These are phyloP conservation scores for Calonectria leucothoes DNA, from an alignment of 2,329 filamentous ascomycete species.

Conservation along the genomic window DNA sequence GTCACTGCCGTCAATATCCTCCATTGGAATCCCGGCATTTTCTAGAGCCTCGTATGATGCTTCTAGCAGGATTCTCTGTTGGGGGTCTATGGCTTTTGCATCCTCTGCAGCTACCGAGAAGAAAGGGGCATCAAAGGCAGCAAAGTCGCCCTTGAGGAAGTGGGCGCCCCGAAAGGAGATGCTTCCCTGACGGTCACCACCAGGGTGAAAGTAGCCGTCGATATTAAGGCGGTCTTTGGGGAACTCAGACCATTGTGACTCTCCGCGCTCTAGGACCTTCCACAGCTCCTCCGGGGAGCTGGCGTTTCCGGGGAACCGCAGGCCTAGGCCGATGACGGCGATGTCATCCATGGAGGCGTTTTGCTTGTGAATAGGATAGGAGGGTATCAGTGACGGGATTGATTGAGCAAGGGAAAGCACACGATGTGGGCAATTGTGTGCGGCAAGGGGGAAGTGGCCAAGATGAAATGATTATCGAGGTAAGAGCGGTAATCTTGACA, in stretches of 20 bases:
- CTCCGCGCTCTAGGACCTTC: slow-evolving; percentile 57
- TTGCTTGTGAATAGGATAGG: not conserved
- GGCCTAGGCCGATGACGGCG: slow-evolving; percentile 63
- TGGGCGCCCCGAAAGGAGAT: slow-evolving; percentile 62
- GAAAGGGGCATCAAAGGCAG: slow-evolving; percentile 60
- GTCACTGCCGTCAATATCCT: slow-evolving; percentile 57
- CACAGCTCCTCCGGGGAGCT: slow-evolving; percentile 58
- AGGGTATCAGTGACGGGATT: not conserved
- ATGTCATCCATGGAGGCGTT: slow-evolving; percentile 54
- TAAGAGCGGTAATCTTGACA: not conserved
- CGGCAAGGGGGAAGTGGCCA: not conserved
- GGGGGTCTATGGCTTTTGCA: slow-evolving; percentile 64
- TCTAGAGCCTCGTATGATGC: slow-evolving; percentile 63
- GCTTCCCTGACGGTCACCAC: slow-evolving; percentile 60
- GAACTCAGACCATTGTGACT: slow-evolving; percentile 62
- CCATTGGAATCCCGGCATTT: slow-evolving; percentile 56
- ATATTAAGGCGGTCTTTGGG: slow-evolving; percentile 62
- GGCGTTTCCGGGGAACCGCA: slow-evolving; percentile 64
- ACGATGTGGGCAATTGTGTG: not conserved
- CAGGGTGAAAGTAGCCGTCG: slow-evolving; percentile 65
- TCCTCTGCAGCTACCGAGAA: slow-evolving; percentile 63
- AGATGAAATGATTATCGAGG: not conserved
- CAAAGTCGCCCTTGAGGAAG: slow-evolving; percentile 60
- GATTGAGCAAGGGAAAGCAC: not conserved
- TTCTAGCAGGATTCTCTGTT: slow-evolving; percentile 64